phyloP scores from a whole-genome alignment of 495 filamentous ascomycete genomes.

The Pyronema omphalodes region DNA sequence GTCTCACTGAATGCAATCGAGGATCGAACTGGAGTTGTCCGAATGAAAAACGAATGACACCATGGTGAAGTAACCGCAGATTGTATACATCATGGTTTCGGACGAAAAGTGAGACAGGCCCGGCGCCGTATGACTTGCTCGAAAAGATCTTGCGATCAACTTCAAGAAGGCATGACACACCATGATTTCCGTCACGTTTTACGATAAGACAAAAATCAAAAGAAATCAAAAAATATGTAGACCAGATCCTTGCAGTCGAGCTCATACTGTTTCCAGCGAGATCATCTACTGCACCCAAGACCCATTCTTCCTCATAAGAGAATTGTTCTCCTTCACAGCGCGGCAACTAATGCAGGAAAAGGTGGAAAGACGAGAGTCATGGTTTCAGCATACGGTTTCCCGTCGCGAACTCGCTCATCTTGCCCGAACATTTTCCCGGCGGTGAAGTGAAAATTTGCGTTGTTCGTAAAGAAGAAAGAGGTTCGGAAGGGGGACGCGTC shows the following conservation, averaged over 20 bases:
- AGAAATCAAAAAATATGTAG: slow-evolving; percentile 29
- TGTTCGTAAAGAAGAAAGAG: slow-evolving; percentile 42
- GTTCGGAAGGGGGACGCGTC: slow-evolving; percentile 4
- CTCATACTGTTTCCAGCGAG: slow-evolving; percentile 27
- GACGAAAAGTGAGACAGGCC: too few relatives aligned
- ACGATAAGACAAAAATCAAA: too few relatives aligned
- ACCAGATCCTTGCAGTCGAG: slow-evolving; percentile 52
- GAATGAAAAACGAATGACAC: too few relatives aligned
- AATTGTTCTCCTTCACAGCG: slow-evolving; percentile 39
- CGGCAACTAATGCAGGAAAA: too few relatives aligned
- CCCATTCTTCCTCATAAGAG: slow-evolving; percentile 28
- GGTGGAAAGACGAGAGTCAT: slow-evolving; percentile 26
- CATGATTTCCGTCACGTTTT: too few relatives aligned
- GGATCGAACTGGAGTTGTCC: too few relatives aligned
- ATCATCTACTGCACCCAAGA: slow-evolving; percentile 52
- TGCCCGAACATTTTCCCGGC: slow-evolving; percentile 3
- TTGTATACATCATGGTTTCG: too few relatives aligned
- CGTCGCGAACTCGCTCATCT: slow-evolving; percentile 23
- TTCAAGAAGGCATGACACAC: too few relatives aligned
- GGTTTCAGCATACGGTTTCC: slow-evolving; percentile 43
- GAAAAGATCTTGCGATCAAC: too few relatives aligned
- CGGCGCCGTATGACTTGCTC: too few relatives aligned
- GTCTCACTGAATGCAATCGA: too few relatives aligned
- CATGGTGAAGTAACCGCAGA: too few relatives aligned
- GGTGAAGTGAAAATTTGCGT: slow-evolving; percentile 41